Percentiles rank a stretch among this genome's conserved stretches.
These are phyloP conservation scores for Rhynchosporium graminicola DNA, from an alignment of 2,329 filamentous ascomycete species.

Conservation along the genomic window DNA sequence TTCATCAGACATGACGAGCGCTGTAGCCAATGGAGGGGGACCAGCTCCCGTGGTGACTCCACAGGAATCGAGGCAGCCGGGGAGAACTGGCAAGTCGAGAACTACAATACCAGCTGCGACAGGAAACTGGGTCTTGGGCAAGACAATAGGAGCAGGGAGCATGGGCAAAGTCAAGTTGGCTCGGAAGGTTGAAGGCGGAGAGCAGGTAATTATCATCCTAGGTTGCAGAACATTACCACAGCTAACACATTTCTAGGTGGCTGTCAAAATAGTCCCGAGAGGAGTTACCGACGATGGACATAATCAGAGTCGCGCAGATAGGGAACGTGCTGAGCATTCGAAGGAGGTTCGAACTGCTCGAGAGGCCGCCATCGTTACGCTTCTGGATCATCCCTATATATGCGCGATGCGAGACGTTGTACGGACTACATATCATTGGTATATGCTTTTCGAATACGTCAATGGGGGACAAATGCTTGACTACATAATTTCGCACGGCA, in stretches of 20 bases:
- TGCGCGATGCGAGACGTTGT: constrained; percentile 95
- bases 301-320: constrained; percentile 68
- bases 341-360: constrained; percentile 90
- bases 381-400: constrained; percentile 93
- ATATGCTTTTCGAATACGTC: constrained; percentile 99
- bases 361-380: constrained; percentile 93
- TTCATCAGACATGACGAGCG: constrained; percentile 51
- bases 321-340: constrained; percentile 88
- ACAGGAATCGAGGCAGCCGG: constrained; percentile 49
- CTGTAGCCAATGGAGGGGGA: constrained; percentile 54
- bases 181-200: constrained; percentile 82
- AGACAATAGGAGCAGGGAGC: constrained; percentile 95
- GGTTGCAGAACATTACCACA: neutral
- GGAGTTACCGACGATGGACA: constrained; percentile 78
- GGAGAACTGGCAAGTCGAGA: constrained; percentile 58
- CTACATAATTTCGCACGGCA: constrained; percentile 98
- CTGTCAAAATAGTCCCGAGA: constrained; percentile 94
- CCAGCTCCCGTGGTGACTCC: constrained; percentile 53
- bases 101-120: constrained; percentile 89
- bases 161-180: constrained; percentile 99
- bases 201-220: constrained; percentile 63
- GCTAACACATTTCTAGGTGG: constrained; percentile 62
- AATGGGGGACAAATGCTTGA: constrained; percentile 99
- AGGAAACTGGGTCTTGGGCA: constrained; percentile 92
- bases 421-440: constrained; percentile 97